These are phyloP conservation scores for Phaeoacremonium minimum DNA, from an alignment of 2,329 filamentous ascomycete species.

Conservation along the genomic window DNA sequence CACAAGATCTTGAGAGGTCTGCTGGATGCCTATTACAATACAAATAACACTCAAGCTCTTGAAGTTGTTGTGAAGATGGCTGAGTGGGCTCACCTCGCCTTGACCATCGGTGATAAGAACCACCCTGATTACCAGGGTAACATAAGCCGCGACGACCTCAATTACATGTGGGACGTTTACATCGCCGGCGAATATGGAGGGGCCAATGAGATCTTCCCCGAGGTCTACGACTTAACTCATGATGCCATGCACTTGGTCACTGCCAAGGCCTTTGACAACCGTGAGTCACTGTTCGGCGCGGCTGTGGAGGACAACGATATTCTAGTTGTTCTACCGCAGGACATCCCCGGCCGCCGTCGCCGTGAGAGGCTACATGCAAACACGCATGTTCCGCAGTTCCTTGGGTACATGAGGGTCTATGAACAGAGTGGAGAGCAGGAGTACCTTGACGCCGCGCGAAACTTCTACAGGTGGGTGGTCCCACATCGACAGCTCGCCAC, in stretches of 20 bases:
- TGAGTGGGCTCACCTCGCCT: conserved; percentile 24
- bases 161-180: conserved; percentile 28
- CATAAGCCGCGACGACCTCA: conserved; percentile 23
- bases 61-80: conserved; percentile 22
- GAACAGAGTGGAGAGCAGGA: conserved; percentile 21
- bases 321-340: conserved; percentile 18
- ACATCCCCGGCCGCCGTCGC: conserved; percentile 22
- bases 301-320: conserved; percentile 22
- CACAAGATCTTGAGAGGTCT: conserved; percentile 27
- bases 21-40: conserved; percentile 27
- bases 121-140: conserved; percentile 22
- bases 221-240: conserved; percentile 23
- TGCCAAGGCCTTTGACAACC: conserved; percentile 24
- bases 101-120: conserved; percentile 25
- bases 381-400: conserved; percentile 23
- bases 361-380: conserved; percentile 23
- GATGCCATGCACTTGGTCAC: conserved; percentile 19
- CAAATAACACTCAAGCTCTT: conserved; percentile 22
- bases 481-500: conserved; percentile 23
- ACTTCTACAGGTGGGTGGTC: conserved; percentile 26
- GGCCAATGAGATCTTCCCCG: conserved; percentile 24
- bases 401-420: conserved; percentile 22
- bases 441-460: conserved; percentile 22
- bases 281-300: conserved; percentile 22
- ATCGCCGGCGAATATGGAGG: conserved; percentile 25